Evolutionary conservation across 2,329 filamentous ascomycete species (phyloP), one percentile per base, ranked within the genome.

Genomic region (Chrysoporthe puriensis): DNA sequence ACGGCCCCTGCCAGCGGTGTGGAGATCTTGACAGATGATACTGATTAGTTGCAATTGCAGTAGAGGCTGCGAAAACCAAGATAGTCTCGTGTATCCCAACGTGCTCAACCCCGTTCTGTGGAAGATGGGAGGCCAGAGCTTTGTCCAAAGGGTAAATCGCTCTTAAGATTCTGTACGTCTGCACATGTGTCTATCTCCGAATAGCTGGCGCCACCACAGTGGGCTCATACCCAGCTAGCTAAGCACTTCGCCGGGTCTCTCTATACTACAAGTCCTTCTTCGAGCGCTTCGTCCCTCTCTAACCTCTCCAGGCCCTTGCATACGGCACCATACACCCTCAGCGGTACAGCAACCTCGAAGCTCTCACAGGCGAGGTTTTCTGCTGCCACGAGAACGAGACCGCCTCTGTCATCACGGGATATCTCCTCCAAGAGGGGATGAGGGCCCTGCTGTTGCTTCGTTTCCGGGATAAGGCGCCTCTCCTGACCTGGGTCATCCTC

Each of bases 301-400:
- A 87, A 74, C 69, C 81, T 81, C 76, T 88, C 86, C 67, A 88
- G 75, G 8, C 86, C 86, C 63, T 81, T 85, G 68, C 85, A 84
- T 46, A 86, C 83, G 21, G 87, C 86, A 52, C 88, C 88, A 74
- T 96, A 97, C 11, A 97, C 91, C 62, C 89, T 88, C 71, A 97
- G 81, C 36, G 94, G 94, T 58, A 97, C 93, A 44, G 89, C 88
- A 58, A 97, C 91, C 78, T 97, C 94, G 78, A 97, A 97, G 73
- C 92, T 96, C 81, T 97, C 94, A 73, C 93, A 95, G 9, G 89
- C 85, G 63, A 97, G 74, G 70, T 89, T 88, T 80, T 97, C 92
- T 62, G 91, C 87, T 0, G 92, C 92, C 18, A 93, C 92, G 63
- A 94, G 83, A 16, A 96, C 86, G 34, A 86, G 78, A 0, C 90